A percentile compares a stretch with the other conserved stretches of the same genome.
Evolutionary conservation across 1,139 yeast species (phyloP).

Genomic region (Debaryomyces coudertii): DNA sequence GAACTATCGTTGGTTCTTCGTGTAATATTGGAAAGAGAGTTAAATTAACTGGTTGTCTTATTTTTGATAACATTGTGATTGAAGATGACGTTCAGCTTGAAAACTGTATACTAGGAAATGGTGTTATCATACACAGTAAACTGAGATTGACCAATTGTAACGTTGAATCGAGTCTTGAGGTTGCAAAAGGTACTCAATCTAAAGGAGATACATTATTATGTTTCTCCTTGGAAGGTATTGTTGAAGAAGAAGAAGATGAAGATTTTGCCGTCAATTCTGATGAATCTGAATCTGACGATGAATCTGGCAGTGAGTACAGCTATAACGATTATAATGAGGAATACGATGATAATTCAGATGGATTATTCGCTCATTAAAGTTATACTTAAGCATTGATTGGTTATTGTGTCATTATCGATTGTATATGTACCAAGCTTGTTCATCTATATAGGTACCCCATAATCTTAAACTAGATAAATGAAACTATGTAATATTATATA

Average conservation of each 20-base stretch:
- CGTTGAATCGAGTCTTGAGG: conserved; percentile 77
- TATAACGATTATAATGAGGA: conserved; percentile 40
- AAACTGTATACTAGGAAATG: conserved; percentile 82
- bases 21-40: conserved; percentile 85
- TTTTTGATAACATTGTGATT: conserved; percentile 69
- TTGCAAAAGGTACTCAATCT: conserved; percentile 60
- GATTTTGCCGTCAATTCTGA: conserved; percentile 24
- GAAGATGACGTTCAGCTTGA: conserved; percentile 88
- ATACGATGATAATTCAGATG: conserved; percentile 54
- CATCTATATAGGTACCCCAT: conserved; percentile 6
- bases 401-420: not conserved
- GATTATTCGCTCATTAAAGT: conserved; percentile 41
- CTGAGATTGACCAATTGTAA: conserved; percentile 74
- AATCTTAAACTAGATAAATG: conserved; percentile 6
- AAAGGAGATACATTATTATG: conserved; percentile 85
- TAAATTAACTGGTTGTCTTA: conserved; percentile 82
- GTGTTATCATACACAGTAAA: conserved; percentile 62
- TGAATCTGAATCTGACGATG: conserved; percentile 29
- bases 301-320: conserved; percentile 28
- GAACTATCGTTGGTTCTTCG: conserved; percentile 74
- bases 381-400: conserved; percentile 12
- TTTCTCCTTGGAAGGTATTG: conserved; percentile 58
- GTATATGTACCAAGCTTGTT: conserved; percentile 5
- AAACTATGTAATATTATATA: conserved; percentile 6
- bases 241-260: conserved; percentile 31